Percentiles rank a stretch among this genome's conserved stretches.
Evolutionary conservation across 495 filamentous ascomycete genomes (phyloP).

Genomic region (Diplogelasinospora grovesii): DNA sequence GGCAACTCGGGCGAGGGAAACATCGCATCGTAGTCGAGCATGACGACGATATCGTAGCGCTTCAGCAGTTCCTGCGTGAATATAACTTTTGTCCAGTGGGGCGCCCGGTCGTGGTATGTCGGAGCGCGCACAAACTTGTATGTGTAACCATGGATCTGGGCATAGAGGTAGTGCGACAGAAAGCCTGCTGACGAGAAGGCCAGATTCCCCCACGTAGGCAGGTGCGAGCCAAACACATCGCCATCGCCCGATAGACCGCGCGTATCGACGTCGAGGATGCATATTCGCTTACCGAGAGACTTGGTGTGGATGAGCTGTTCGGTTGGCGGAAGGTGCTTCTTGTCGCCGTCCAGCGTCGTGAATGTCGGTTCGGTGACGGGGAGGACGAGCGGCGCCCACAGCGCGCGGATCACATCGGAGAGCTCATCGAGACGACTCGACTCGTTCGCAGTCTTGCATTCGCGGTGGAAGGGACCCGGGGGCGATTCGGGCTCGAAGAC

Average conservation of each 20-base stretch:
- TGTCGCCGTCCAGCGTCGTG: conserved; percentile 17
- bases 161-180: conserved; percentile 38
- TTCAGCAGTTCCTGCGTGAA: conserved; percentile 38
- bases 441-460: conserved; percentile 3
- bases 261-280: conserved; percentile 37
- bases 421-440: conserved; percentile 10
- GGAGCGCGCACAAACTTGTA: conserved; percentile 43
- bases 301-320: conserved; percentile 16
- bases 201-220: conserved; percentile 17
- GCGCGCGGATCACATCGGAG: conserved; percentile 15
- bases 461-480: background rate
- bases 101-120: conserved; percentile 26
- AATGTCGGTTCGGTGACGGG: conserved; percentile 20
- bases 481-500: conserved; percentile 1
- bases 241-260: conserved; percentile 23
- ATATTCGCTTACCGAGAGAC: conserved; percentile 27
- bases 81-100: conserved; percentile 46
- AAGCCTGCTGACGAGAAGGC: conserved; percentile 26
- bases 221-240: conserved; percentile 20
- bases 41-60: conserved; percentile 42
- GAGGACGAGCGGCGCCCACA: conserved; percentile 21
- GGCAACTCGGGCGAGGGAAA: conserved; percentile 43
- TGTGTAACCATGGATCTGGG: conserved; percentile 47
- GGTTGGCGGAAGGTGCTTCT: conserved; percentile 16
- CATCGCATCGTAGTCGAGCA: conserved; percentile 46